phyloP scores from a whole-genome alignment of 164 flowering plant genomes.

The Buxus sempervirens region DNA sequence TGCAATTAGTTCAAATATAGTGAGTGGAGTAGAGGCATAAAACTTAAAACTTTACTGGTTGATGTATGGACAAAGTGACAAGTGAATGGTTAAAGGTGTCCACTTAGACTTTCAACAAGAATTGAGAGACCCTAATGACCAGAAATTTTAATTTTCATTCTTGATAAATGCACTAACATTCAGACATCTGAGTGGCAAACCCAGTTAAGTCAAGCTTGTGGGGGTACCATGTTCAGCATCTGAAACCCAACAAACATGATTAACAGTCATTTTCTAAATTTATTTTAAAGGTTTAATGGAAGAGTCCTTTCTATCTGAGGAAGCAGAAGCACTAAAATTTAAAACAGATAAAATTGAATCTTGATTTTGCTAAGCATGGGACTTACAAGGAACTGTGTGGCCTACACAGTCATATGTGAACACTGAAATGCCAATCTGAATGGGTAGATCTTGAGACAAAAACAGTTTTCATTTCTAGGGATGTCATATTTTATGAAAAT shows the following conservation, averaged over 20 bases:
- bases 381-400: not conserved
- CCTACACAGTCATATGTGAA: not conserved
- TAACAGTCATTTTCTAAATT: too few relatives aligned
- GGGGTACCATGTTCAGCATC: not conserved
- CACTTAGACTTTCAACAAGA: not conserved
- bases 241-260: not conserved
- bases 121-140: not conserved
- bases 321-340: too few relatives aligned
- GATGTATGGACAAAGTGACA: too few relatives aligned
- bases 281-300: too few relatives aligned
- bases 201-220: not conserved
- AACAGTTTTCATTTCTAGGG: too few relatives aligned
- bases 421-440: not conserved
- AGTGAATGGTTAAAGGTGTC: too few relatives aligned
- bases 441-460: too few relatives aligned
- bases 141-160: not conserved
- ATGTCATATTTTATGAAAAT: too few relatives aligned
- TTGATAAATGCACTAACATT: not conserved
- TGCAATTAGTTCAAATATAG: constrained; percentile 22
- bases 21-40: not conserved
- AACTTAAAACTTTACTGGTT: constrained; percentile 46
- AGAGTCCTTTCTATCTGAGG: too few relatives aligned
- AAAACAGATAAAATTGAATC: not conserved
- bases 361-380: not conserved
- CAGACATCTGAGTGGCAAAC: not conserved